These are phyloP conservation scores for Globisporangium cystogenes DNA, from an alignment of 352 stramenopile species.

Conservation along the genomic window DNA sequence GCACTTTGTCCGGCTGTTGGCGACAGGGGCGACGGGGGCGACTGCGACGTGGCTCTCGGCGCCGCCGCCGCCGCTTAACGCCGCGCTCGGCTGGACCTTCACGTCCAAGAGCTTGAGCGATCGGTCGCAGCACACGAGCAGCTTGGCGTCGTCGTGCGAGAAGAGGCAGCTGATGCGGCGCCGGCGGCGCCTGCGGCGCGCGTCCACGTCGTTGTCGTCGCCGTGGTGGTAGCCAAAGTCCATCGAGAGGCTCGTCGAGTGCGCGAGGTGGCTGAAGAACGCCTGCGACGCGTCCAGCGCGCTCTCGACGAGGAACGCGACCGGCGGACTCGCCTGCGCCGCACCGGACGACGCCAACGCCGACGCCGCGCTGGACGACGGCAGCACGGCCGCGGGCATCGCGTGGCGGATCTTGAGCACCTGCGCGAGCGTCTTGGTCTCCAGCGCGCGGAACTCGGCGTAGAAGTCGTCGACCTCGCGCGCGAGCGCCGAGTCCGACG, in stretches of 20 bases:
- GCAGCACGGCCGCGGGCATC: conserved; percentile 28
- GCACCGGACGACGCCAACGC: conserved; percentile 14
- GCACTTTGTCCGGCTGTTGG: conserved; percentile 7
- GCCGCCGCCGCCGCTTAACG: too few relatives aligned
- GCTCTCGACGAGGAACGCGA: conserved; percentile 37
- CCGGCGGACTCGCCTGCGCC: conserved; percentile 25
- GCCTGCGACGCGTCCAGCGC: conserved; percentile 67
- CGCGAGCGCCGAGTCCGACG: conserved; percentile 8
- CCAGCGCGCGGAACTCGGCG: conserved; percentile 51
- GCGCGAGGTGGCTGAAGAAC: conserved; percentile 57
- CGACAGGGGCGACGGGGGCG: too few relatives aligned
- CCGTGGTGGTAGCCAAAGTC: conserved; percentile 54
- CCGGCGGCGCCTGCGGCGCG: conserved; percentile 39
- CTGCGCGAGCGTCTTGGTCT: conserved; percentile 58
- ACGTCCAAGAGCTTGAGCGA: conserved; percentile 68
- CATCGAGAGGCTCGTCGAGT: conserved; percentile 44
- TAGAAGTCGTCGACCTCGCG: conserved; percentile 73
- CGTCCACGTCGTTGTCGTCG: conserved; percentile 44
- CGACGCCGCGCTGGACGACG: conserved; percentile 11
- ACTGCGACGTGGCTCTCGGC: neutral
- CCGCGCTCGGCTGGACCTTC: conserved; percentile 11
- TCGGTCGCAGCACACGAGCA: conserved; percentile 57
- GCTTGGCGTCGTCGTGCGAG: conserved; percentile 52
- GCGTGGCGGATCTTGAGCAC: conserved; percentile 75
- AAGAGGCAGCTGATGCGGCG: conserved; percentile 65